Conservation (phyloP, 495 filamentous ascomycete species). For the Lophiostoma macrostomum region DNA sequence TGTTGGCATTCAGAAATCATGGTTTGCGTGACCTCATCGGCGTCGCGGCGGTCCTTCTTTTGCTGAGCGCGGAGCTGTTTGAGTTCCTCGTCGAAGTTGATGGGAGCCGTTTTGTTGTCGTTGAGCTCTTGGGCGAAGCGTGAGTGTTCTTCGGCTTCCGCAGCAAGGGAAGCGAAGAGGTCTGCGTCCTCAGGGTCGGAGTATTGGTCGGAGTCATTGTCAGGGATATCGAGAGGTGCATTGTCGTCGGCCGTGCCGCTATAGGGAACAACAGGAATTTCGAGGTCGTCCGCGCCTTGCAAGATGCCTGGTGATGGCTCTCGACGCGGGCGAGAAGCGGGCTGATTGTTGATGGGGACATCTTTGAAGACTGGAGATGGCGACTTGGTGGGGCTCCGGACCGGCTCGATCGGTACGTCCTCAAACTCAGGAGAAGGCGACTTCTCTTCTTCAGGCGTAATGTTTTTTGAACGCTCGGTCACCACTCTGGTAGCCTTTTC, state of each 20-base stretch:
- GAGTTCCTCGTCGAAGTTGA: conserved; percentile 82
- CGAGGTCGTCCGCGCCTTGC: conserved; percentile 15
- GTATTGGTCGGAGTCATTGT: conserved; percentile 51
- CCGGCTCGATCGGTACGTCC: conserved; percentile 5
- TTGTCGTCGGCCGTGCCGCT: conserved; percentile 34
- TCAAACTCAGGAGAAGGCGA: conserved; percentile 34
- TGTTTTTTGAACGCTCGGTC: background rate
- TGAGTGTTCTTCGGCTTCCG: conserved; percentile 87
- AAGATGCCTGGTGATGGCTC: background rate
- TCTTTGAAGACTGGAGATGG: conserved; percentile 56
- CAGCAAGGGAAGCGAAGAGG: conserved; percentile 75
- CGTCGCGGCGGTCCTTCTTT: conserved; percentile 90
- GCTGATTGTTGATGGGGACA: conserved; percentile 30
- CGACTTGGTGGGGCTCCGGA: conserved; percentile 33
- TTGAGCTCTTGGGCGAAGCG: conserved; percentile 86
- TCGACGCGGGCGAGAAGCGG: conserved; percentile 13
- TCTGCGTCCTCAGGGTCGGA: conserved; percentile 92
- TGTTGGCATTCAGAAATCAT: conserved; percentile 97
- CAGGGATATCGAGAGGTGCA: conserved; percentile 30
- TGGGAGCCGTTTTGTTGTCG: conserved; percentile 56
- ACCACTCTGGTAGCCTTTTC: conserved; percentile 27
- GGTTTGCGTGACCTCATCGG: conserved; percentile 88
- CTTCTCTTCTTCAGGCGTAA: background rate
- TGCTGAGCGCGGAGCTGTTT: conserved; percentile 86
- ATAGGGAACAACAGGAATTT: conserved; percentile 21